phyloP scores from a whole-genome alignment of 352 stramenopile species.

The Pythium aristosporum region DNA sequence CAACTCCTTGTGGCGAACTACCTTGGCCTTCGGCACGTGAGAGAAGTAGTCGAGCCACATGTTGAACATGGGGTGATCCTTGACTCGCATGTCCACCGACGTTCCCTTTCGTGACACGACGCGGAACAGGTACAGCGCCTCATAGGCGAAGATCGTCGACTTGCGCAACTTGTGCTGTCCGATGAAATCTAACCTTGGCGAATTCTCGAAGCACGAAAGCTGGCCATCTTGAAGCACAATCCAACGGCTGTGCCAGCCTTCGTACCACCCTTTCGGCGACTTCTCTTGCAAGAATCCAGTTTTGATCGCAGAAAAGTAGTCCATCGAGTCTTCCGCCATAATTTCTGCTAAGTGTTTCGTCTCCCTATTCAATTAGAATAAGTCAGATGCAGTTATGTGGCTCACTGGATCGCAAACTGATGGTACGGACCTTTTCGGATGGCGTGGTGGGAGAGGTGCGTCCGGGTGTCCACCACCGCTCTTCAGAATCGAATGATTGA shows the following conservation, averaged over 20 bases:
- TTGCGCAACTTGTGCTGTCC: conserved; percentile 68
- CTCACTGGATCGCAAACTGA: neutral
- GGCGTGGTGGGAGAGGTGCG: conserved; percentile 5
- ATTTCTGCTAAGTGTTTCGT: conserved; percentile 44
- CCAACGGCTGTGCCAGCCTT: conserved; percentile 81
- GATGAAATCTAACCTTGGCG: conserved; percentile 69
- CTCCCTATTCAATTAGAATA: conserved; percentile 7
- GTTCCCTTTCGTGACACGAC: conserved; percentile 67
- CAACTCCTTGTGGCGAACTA: conserved; percentile 74
- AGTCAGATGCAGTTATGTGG: neutral
- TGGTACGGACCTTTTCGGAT: conserved; percentile 18
- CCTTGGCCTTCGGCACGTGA: conserved; percentile 48
- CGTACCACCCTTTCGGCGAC: conserved; percentile 73
- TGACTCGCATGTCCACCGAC: conserved; percentile 76
- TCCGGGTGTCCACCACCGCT: conserved; percentile 24
- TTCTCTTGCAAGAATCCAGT: conserved; percentile 75
- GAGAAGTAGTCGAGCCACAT: conserved; percentile 66
- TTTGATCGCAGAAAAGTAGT: conserved; percentile 83
- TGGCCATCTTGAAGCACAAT: conserved; percentile 76
- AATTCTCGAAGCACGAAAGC: conserved; percentile 81
- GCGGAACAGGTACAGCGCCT: conserved; percentile 75
- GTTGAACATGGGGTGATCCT: conserved; percentile 76
- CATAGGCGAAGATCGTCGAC: conserved; percentile 68
- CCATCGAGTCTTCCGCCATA: conserved; percentile 53
- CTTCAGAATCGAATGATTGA: conserved; percentile 50